These are phyloP conservation scores for Takashimella tepidaria DNA, from an alignment of 1,284 basidiomycete species.

Conservation along the genomic window DNA sequence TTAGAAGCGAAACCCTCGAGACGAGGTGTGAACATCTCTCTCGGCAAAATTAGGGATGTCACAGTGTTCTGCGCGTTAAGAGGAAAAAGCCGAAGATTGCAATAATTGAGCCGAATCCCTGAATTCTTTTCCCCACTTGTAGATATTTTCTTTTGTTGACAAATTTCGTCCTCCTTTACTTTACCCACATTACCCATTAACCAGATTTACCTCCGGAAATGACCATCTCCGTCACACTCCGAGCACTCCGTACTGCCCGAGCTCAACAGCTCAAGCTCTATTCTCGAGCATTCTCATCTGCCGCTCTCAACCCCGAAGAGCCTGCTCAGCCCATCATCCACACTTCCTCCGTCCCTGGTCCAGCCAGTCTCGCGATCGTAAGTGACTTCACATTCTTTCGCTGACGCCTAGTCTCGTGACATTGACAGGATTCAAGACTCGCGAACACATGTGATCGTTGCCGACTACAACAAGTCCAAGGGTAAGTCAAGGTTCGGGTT, in stretches of 20 bases:
- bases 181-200: too few species aligned
- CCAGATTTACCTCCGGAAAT: too few species aligned
- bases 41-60: too few species aligned
- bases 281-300: conserved; percentile 22
- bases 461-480: conserved; percentile 19
- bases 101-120: too few species aligned
- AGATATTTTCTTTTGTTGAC: too few species aligned
- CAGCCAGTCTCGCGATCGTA: conserved; percentile 19
- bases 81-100: too few species aligned
- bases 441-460: conserved; percentile 20
- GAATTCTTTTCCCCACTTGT: too few species aligned
- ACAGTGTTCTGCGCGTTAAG: too few species aligned
- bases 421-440: conserved; percentile 25
- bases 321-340: conserved; percentile 17
- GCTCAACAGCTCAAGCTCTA: background rate
- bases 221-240: background rate
- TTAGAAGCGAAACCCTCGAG: too few species aligned
- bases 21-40: too few species aligned
- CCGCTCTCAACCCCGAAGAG: conserved; percentile 23
- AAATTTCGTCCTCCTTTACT: too few species aligned
- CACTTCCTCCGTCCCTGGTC: conserved; percentile 23
- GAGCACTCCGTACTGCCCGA: conserved; percentile 1
- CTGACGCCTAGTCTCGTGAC: conserved; percentile 16
- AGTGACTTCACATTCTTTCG: background rate
- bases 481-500: background rate